Conservation (phyloP, 139 green algal genomes). For the Chlorella ohadii region DNA sequence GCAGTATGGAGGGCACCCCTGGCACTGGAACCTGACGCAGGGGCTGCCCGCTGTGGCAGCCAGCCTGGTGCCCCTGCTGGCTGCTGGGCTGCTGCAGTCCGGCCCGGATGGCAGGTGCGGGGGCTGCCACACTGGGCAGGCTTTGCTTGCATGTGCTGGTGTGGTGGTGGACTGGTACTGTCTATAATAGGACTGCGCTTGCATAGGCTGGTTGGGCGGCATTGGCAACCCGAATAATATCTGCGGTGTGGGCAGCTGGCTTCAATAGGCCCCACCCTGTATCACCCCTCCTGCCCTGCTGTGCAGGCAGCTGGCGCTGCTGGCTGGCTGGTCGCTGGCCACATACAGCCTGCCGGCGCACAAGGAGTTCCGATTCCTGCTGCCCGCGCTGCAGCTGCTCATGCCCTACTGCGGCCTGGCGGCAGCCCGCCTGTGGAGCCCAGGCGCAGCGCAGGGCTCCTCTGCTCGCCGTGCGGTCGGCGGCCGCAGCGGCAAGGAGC, state of each 20-base stretch:
- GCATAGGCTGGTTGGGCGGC: too few species aligned
- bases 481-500: neutral
- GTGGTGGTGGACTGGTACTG: too few species aligned
- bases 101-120: too few species aligned
- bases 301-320: constrained; percentile 4
- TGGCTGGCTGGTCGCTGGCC: constrained; percentile 34
- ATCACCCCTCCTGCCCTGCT: too few species aligned
- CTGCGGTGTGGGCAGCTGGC: too few species aligned
- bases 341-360: constrained; percentile 63
- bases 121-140: too few species aligned
- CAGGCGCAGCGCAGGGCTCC: neutral
- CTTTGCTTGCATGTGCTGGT: too few species aligned
- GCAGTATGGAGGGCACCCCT: constrained; percentile 72
- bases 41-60: constrained; percentile 45
- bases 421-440: neutral
- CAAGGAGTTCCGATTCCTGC: constrained; percentile 70
- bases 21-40: constrained; percentile 77
- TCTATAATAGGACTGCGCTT: too few species aligned
- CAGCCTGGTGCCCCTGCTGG: constrained; percentile 47
- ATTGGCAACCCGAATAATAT: too few species aligned
- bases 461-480: neutral
- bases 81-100: constrained; percentile 5
- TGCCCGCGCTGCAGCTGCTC: constrained; percentile 57
- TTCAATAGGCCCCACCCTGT: too few species aligned
- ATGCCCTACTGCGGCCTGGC: constrained; percentile 52